Percentiles rank a stretch among this genome's conserved stretches.
phyloP scores from a whole-genome alignment of 2,329 filamentous ascomycete genomes.

The Cryphonectria radicalis region DNA sequence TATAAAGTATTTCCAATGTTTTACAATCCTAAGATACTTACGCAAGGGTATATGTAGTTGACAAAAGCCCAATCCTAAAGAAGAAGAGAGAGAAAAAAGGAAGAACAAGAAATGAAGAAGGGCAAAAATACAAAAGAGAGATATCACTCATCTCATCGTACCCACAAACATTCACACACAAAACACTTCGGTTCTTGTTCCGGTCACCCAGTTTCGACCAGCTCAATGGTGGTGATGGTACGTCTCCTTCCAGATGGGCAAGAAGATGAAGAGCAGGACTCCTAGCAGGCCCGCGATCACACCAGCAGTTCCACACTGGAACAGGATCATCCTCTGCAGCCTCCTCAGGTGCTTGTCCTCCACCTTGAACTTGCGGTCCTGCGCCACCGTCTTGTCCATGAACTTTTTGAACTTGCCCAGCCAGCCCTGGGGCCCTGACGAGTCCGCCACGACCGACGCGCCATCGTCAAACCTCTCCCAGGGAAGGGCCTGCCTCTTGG shows the following conservation, averaged over 20 bases:
- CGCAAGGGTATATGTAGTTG: not conserved
- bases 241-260: constrained; percentile 49
- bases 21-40: not conserved
- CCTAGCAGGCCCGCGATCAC: constrained; percentile 39
- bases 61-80: not conserved
- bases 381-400: constrained; percentile 18
- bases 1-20: not conserved
- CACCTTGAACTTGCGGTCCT: constrained; percentile 44
- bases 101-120: no score
- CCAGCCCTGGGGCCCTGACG: constrained; percentile 11
- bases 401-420: constrained; percentile 13
- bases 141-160: not conserved
- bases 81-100: no score
- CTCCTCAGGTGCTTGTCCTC: constrained; percentile 47
- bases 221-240: constrained; percentile 17
- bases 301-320: constrained; percentile 46
- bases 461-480: constrained; percentile 53
- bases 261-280: constrained; percentile 46
- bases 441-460: constrained; percentile 25
- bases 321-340: constrained; percentile 50
- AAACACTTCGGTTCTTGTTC: not conserved
- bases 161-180: not conserved
- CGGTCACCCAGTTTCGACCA: not conserved
- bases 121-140: not conserved
- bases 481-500: constrained; percentile 49